Base-by-base conservation (phyloP, 306 rosid genomes). In the Calophaca sinica region DNA sequence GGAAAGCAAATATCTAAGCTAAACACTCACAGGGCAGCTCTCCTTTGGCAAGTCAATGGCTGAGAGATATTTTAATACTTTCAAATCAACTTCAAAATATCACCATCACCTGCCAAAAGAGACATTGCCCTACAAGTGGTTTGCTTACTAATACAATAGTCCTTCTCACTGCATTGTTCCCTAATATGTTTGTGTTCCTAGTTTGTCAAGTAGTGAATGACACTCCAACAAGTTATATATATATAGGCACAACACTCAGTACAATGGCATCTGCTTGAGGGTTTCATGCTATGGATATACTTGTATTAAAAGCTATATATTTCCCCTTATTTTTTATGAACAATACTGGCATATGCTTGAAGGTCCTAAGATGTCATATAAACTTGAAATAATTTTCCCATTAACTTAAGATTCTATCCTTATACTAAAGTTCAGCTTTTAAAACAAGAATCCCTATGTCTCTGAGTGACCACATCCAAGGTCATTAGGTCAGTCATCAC, bases 11-110 rank as follows among this genome's bases (percentile, higher is more conserved):
- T 10, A 10, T 44, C 9, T 82, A 82, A 82, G 74, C 79, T 26
- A 69, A 61, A 62, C 80, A 82, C 54, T 78, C 73, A 29, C 12
- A 73, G 86, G 83, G 60, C 80, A 82, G 64, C 70, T 82, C 83
- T 61, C 80, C 86, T 82, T 78, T 82, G 83, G 83, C 83, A 74
- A 68, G 59, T 68, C 2, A 55, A 49, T 32, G 9, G 14, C 11
- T 48, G 14, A 36, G 32, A 57, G 26, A 68, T 31, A 53, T 62
- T 64, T 28, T 3, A 0, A n/a, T n/a, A 20, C 7, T 20, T 20
- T 5, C 8, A 36, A 48, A 1, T 48, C 10, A n/a, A 35, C 12
- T 20, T 0, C 26, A 20, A 20, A 20, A 20, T 20, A 20, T 20
- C 26, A 20, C 26, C 32, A 49, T 13, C 57, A 68, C 49, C 55